phyloP scores from a whole-genome alignment of 495 filamentous ascomycete genomes.

The Tuber umbilicatum region DNA sequence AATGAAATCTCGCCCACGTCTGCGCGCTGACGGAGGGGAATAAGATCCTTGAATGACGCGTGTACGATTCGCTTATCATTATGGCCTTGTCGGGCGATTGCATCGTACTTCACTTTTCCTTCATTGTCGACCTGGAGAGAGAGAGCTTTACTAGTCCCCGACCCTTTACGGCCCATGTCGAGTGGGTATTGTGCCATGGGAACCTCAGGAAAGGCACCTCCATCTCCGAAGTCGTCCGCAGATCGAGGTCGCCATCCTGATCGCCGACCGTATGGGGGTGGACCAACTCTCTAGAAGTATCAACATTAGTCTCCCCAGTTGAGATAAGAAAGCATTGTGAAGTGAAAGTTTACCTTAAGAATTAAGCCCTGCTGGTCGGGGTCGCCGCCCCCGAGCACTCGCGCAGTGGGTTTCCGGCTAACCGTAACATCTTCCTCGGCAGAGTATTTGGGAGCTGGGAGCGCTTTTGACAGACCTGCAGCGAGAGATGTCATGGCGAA shows the following conservation, averaged over 20 bases:
- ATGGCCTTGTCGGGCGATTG: slow-evolving; percentile 88
- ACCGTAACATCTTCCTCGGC: slow-evolving; percentile 72
- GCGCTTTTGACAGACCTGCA: slow-evolving; percentile 67
- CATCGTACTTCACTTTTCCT: slow-evolving; percentile 93
- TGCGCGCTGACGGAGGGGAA: slow-evolving; percentile 85
- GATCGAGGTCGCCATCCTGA: slow-evolving; percentile 79
- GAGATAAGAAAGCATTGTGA: not conserved
- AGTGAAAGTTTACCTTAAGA: slow-evolving; percentile 55
- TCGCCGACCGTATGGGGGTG: slow-evolving; percentile 78
- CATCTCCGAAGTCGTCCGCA: slow-evolving; percentile 89
- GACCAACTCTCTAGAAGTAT: slow-evolving; percentile 61
- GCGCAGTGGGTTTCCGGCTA: slow-evolving; percentile 50
- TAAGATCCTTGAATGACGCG: slow-evolving; percentile 92
- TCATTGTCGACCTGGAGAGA: slow-evolving; percentile 83
- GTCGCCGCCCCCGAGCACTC: slow-evolving; percentile 68
- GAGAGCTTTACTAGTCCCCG: slow-evolving; percentile 74
- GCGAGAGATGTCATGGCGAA: slow-evolving; percentile 61
- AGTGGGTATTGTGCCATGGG: slow-evolving; percentile 91
- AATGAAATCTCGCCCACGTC: slow-evolving; percentile 91
- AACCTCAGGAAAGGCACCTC: slow-evolving; percentile 93
- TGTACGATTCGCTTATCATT: slow-evolving; percentile 77
- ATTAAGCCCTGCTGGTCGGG: slow-evolving; percentile 83
- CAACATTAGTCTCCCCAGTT: not conserved
- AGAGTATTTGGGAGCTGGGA: slow-evolving; percentile 84
- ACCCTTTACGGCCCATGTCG: slow-evolving; percentile 76